A percentile compares a stretch with the other conserved stretches of the same genome.
Conservation (phyloP, 768 basidiomycete genomes). For the Ramaria rubella region DNA sequence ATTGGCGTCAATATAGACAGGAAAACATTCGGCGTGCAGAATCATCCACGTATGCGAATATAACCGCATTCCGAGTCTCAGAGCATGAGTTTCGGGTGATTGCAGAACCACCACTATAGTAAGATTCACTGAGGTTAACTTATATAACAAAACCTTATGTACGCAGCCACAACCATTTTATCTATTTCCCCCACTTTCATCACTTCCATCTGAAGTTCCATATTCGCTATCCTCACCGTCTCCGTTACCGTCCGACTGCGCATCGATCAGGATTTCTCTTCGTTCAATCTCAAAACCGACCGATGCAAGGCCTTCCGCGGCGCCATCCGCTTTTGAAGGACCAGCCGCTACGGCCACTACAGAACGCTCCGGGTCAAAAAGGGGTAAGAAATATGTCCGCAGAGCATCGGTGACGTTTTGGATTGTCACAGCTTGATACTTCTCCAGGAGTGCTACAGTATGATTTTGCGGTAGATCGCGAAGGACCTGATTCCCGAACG, state of each 20-base stretch:
- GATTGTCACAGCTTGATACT: constrained; percentile 73
- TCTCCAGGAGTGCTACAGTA: constrained; percentile 69
- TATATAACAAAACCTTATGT: too few species aligned
- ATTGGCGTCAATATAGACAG: too few species aligned
- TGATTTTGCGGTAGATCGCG: constrained; percentile 72
- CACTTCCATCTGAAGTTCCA: not conserved
- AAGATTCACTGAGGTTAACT: too few species aligned
- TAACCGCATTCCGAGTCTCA: too few species aligned
- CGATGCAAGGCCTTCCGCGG: constrained; percentile 52
- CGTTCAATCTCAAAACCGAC: constrained; percentile 79
- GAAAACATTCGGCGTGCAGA: too few species aligned
- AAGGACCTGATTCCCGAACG: constrained; percentile 88
- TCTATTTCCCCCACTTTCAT: not conserved
- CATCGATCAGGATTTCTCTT: constrained; percentile 57
- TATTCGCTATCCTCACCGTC: constrained; percentile 29
- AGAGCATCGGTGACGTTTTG: constrained; percentile 68
- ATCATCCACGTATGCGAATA: too few species aligned
- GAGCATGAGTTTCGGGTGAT: too few species aligned
- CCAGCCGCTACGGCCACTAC: constrained; percentile 79
- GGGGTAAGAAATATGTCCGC: constrained; percentile 69
- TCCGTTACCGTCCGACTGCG: constrained; percentile 44
- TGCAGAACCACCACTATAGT: too few species aligned
- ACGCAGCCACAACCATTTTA: not conserved
- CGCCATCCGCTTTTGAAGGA: constrained; percentile 69
- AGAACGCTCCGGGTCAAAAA: constrained; percentile 74